Percentiles rank a stretch among this genome's conserved stretches.
Evolutionary conservation across 2,329 filamentous ascomycete genomes (phyloP).

Genomic region (Myrmaecium sp.): DNA sequence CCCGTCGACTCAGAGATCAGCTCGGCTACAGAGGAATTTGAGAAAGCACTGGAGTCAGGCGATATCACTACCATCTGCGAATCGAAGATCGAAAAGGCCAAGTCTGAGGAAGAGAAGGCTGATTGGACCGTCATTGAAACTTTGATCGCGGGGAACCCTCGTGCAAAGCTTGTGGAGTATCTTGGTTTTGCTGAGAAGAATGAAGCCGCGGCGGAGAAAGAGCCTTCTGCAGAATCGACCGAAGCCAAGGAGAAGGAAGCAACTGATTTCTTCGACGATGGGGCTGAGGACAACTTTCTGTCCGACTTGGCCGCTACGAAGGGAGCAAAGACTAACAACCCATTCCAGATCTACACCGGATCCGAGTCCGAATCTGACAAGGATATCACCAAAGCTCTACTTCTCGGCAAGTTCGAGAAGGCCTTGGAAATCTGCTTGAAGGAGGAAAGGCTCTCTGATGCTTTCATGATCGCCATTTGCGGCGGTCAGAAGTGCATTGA

Average conservation of each 20-base stretch:
- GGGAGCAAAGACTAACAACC: constrained; percentile 81
- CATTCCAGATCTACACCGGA: constrained; percentile 77
- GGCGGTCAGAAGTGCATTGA: constrained; percentile 86
- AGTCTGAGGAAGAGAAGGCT: constrained; percentile 78
- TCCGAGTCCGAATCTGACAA: constrained; percentile 74
- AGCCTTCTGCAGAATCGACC: constrained; percentile 26
- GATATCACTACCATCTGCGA: constrained; percentile 68
- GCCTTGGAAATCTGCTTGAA: constrained; percentile 78
- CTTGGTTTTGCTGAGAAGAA: constrained; percentile 60
- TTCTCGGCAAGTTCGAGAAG: constrained; percentile 79
- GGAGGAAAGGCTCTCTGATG: constrained; percentile 82
- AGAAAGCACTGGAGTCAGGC: constrained; percentile 61
- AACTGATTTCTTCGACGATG: constrained; percentile 68
- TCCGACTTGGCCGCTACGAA: constrained; percentile 74
- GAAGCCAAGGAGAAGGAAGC: constrained; percentile 21
- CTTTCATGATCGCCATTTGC: constrained; percentile 95
- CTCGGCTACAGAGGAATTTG: constrained; percentile 72
- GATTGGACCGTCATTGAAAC: constrained; percentile 94
- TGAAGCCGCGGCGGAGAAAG: constrained; percentile 28
- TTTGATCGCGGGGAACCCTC: constrained; percentile 68
- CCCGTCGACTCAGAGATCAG: constrained; percentile 74
- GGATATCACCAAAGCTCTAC: constrained; percentile 69
- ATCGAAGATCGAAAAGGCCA: constrained; percentile 55
- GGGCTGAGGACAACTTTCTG: constrained; percentile 65
- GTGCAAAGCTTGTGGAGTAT: constrained; percentile 71